Conservation (phyloP, 2,329 filamentous ascomycete species). For the Penicillium sp. region DNA sequence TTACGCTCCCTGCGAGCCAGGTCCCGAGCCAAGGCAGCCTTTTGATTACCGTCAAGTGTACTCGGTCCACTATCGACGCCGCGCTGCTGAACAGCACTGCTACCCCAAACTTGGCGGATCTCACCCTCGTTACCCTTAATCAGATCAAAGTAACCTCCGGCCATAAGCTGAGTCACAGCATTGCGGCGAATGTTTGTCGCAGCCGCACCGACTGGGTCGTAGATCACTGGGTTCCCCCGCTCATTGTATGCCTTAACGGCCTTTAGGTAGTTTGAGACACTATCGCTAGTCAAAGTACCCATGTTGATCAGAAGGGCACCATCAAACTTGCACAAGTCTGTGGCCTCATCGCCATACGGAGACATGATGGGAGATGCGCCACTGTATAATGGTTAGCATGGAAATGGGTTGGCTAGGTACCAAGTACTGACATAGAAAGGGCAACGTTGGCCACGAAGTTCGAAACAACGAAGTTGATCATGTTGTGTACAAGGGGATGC, state of each 20-base stretch:
- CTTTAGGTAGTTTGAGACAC: constrained; percentile 66
- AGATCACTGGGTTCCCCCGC: constrained; percentile 69
- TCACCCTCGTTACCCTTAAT: constrained; percentile 96
- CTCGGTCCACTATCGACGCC: constrained; percentile 77
- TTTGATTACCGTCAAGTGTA: constrained; percentile 52
- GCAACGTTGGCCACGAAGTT: constrained; percentile 93
- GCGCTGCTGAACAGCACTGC: constrained; percentile 61
- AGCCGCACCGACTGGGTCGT: constrained; percentile 88
- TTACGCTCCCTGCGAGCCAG: constrained; percentile 65
- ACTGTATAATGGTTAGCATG: constrained; percentile 29
- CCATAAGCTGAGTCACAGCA: constrained; percentile 69
- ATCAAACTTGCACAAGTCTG: constrained; percentile 72
- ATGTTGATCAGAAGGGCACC: constrained; percentile 89
- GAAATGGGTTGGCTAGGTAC: not conserved
- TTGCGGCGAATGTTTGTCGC: constrained; percentile 72
- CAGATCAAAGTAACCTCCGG: constrained; percentile 73
- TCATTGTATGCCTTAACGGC: constrained; percentile 80
- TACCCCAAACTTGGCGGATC: constrained; percentile 69
- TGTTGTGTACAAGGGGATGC: constrained; percentile 84
- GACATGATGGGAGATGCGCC: constrained; percentile 94
- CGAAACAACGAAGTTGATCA: constrained; percentile 95
- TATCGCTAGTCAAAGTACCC: constrained; percentile 81
- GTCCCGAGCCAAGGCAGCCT: constrained; percentile 60
- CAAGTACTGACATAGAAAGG: constrained; percentile 58
- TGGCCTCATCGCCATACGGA: constrained; percentile 77